These are phyloP conservation scores for Zelopaecilomyces penicillatus DNA, from an alignment of 2,329 filamentous ascomycete genomes.

Conservation along the genomic window DNA sequence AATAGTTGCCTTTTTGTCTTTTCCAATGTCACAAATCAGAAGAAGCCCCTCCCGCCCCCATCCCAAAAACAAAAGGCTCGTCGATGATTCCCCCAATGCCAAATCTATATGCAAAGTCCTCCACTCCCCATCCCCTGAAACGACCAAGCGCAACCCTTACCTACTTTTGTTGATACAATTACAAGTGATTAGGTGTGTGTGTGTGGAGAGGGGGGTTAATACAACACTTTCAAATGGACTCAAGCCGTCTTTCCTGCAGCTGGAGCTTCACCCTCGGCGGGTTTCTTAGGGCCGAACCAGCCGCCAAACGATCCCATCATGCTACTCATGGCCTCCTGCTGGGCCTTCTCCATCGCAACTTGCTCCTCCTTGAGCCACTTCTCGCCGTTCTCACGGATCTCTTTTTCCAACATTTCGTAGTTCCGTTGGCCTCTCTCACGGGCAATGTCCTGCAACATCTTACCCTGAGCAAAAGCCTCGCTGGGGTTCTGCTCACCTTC, in stretches of 20 bases:
- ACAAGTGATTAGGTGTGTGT: too few species aligned
- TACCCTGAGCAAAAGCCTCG: slow-evolving; percentile 80
- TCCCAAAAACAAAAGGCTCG: too few species aligned
- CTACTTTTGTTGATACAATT: not conserved
- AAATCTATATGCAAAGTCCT: too few species aligned
- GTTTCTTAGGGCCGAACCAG: slow-evolving; percentile 17
- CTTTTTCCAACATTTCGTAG: slow-evolving; percentile 81
- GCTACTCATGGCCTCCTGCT: slow-evolving; percentile 83
- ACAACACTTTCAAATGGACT: not conserved
- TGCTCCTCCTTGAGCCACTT: slow-evolving; percentile 95
- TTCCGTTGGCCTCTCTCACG: slow-evolving; percentile 84
- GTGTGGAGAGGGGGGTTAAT: slow-evolving; percentile 5
- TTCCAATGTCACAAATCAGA: too few species aligned
- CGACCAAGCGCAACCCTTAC: not conserved
- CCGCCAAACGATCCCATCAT: slow-evolving; percentile 69
- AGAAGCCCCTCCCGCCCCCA: too few species aligned
- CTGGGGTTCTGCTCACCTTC: slow-evolving; percentile 63
- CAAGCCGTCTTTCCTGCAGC: slow-evolving; percentile 12
- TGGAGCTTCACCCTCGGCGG: not conserved
- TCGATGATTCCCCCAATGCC: too few species aligned
- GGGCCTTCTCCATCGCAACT: slow-evolving; percentile 75
- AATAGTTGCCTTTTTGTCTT: too few species aligned
- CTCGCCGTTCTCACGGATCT: slow-evolving; percentile 88
- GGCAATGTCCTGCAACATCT: slow-evolving; percentile 94
- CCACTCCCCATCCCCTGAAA: too few species aligned